phyloP scores from a whole-genome alignment of 306 rosid genomes.

The Myrica gale region DNA sequence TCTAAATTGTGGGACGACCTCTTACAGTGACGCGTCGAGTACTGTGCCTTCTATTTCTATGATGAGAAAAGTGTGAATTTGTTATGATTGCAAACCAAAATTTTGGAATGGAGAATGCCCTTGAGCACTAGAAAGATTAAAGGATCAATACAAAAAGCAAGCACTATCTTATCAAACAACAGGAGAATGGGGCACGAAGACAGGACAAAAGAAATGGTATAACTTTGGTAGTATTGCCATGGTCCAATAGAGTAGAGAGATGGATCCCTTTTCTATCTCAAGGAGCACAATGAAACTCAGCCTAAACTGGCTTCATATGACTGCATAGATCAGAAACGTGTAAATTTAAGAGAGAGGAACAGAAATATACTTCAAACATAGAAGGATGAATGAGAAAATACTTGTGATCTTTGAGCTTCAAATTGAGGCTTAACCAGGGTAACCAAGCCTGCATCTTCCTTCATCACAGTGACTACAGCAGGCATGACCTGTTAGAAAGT shows the following conservation, averaged over 20 bases:
- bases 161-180: too few species aligned
- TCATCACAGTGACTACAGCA: slow-evolving; percentile 77
- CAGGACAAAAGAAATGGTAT: background rate
- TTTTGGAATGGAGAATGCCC: too few species aligned
- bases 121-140: background rate
- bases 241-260: background rate
- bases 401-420: slow-evolving; percentile 91
- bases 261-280: background rate
- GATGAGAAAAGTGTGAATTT: too few species aligned
- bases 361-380: slow-evolving; percentile 4
- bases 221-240: background rate
- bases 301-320: background rate
- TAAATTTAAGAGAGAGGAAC: background rate
- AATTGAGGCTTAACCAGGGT: slow-evolving; percentile 92
- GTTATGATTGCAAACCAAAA: too few species aligned
- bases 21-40: background rate
- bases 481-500: slow-evolving; percentile 83
- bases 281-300: background rate
- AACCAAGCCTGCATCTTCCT: slow-evolving; percentile 72
- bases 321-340: background rate
- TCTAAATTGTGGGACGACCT: background rate
- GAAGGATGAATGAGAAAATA: slow-evolving; percentile 15
- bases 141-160: too few species aligned
- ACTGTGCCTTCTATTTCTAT: background rate
- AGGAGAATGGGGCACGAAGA: background rate